Conservation (phyloP, 257 asterid species). For the Ligustrum vulgare region DNA sequence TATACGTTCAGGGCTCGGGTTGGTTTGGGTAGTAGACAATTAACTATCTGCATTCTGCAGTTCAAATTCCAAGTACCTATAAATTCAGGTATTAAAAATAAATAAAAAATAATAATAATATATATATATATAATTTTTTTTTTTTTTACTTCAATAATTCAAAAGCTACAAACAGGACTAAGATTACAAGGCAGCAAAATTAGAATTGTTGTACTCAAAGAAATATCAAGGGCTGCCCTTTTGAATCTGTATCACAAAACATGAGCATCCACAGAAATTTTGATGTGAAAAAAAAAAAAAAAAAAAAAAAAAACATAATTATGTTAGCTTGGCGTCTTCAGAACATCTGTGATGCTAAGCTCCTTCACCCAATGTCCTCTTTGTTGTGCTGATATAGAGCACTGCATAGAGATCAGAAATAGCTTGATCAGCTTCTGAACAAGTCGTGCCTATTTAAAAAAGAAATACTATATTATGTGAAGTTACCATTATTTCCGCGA, state of each 20-base stretch:
- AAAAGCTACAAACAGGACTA: background rate
- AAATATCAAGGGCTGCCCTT: background rate
- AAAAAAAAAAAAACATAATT: slow-evolving; percentile 13
- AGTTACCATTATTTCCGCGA: slow-evolving; percentile 89
- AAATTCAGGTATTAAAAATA: too few relatives aligned
- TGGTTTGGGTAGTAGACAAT: background rate
- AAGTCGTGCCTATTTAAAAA: background rate
- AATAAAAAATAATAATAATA: too few relatives aligned
- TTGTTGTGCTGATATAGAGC: slow-evolving; percentile 93
- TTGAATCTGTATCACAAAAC: background rate
- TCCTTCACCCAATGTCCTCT: slow-evolving; percentile 81
- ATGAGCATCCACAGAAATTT: background rate
- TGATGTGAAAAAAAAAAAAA: background rate
- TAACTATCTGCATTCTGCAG: background rate
- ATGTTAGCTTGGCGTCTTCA: background rate
- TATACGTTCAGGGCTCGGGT: too few relatives aligned
- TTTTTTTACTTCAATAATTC: background rate
- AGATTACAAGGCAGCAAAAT: background rate
- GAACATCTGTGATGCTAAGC: slow-evolving; percentile 44
- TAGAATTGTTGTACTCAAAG: background rate
- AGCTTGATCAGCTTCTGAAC: background rate
- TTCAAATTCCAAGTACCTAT: background rate
- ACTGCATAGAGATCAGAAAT: slow-evolving; percentile 49
- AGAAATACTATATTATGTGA: background rate
- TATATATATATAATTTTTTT: too few relatives aligned